These are phyloP conservation scores for Cephaloascus fragrans DNA, from an alignment of 805 yeast species.

Conservation along the genomic window DNA sequence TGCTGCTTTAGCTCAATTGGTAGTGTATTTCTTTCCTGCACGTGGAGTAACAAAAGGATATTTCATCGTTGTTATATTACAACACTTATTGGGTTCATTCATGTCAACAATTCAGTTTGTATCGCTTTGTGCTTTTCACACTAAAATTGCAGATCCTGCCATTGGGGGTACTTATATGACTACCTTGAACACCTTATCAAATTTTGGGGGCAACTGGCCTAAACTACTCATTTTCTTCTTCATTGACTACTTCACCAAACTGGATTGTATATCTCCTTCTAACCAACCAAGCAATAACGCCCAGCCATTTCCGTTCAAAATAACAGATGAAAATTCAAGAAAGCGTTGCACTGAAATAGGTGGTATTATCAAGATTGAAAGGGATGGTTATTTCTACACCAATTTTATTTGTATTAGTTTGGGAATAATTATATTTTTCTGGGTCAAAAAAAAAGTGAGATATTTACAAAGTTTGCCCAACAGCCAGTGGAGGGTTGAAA, in stretches of 20 bases:
- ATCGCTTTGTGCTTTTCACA: constrained; percentile 89
- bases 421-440: constrained; percentile 59
- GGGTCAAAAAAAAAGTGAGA: constrained; percentile 54
- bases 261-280: constrained; percentile 38
- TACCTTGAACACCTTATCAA: constrained; percentile 80
- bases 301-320: background rate
- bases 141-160: constrained; percentile 87
- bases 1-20: constrained; percentile 64
- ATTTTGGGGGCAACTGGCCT: constrained; percentile 98
- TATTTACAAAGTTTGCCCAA: constrained; percentile 65
- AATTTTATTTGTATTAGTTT: constrained; percentile 60
- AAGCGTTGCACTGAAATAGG: constrained; percentile 39
- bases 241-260: constrained; percentile 69
- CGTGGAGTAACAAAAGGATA: constrained; percentile 40
- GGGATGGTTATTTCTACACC: constrained; percentile 82
- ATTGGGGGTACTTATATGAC: constrained; percentile 99
- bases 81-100: constrained; percentile 79
- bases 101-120: constrained; percentile 95
- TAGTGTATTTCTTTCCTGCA: constrained; percentile 65
- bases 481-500: constrained; percentile 63
- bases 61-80: constrained; percentile 65
- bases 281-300: background rate
- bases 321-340: constrained; percentile 25
- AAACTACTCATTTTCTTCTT: constrained; percentile 65
- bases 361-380: constrained; percentile 43